Conservation (phyloP, 768 basidiomycete species). For the Boletus bicolor region DNA sequence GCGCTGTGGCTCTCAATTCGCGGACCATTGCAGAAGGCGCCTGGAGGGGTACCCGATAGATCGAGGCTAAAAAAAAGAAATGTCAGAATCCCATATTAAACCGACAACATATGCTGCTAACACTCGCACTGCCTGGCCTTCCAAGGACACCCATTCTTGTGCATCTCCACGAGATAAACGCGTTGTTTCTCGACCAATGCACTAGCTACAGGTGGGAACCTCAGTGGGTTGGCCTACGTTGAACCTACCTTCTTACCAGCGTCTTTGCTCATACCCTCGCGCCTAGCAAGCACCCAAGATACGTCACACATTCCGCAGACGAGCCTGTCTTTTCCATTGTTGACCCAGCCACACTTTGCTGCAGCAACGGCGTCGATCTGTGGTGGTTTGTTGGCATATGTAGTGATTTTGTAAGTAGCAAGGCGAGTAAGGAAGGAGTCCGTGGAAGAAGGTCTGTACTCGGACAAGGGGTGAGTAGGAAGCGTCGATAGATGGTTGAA, state of each 20-base stretch:
- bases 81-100: neutral
- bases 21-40: slow-evolving; percentile 60
- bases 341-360: slow-evolving; percentile 79
- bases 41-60: slow-evolving; percentile 73
- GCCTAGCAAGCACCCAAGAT: slow-evolving; percentile 71
- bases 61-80: slow-evolving; percentile 42
- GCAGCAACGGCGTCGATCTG: slow-evolving; percentile 77
- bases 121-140: slow-evolving; percentile 76
- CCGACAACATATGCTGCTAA: slow-evolving; percentile 33
- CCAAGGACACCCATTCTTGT: slow-evolving; percentile 86
- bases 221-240: slow-evolving; percentile 12
- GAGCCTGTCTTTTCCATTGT: slow-evolving; percentile 77
- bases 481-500: slow-evolving; percentile 38
- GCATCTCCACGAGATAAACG: slow-evolving; percentile 57
- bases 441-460: slow-evolving; percentile 78
- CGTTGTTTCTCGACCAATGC: slow-evolving; percentile 73
- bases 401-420: slow-evolving; percentile 72
- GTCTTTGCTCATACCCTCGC: slow-evolving; percentile 70
- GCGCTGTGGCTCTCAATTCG: slow-evolving; percentile 56
- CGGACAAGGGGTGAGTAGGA: slow-evolving; percentile 38
- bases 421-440: slow-evolving; percentile 72
- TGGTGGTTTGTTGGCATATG: slow-evolving; percentile 75
- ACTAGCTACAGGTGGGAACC: slow-evolving; percentile 44
- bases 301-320: slow-evolving; percentile 68
- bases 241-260: slow-evolving; percentile 59